Conservation (phyloP, 768 basidiomycete genomes). For the Tylopilus subfusipes region DNA sequence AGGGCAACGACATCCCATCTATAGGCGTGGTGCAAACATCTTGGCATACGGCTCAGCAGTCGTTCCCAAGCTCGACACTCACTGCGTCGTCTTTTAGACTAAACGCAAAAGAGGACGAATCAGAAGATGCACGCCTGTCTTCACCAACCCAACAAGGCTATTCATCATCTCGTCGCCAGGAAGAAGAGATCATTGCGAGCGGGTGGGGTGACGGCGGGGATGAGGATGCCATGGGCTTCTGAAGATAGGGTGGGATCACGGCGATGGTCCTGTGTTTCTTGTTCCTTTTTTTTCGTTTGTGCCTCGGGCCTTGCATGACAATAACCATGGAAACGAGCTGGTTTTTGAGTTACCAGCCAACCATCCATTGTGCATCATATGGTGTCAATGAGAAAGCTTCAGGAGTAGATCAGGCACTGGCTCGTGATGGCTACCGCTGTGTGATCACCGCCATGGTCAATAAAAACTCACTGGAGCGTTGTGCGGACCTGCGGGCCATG, state of each 20-base stretch:
- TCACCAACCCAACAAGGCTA: conserved; percentile 13
- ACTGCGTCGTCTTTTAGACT: conserved; percentile 23
- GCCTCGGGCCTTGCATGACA: conserved; percentile 12
- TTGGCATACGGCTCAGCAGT: conserved; percentile 51
- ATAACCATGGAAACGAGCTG: conserved; percentile 8
- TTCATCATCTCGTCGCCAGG: conserved; percentile 38
- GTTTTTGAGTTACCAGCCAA: conserved; percentile 10
- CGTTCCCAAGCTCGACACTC: conserved; percentile 14
- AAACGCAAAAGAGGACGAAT: conserved; percentile 17
- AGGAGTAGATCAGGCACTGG: too few relatives aligned
- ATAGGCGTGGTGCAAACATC: conserved; percentile 63
- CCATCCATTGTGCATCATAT: neutral
- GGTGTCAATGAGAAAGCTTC: neutral
- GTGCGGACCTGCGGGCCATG: too few relatives aligned
- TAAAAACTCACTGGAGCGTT: too few relatives aligned
- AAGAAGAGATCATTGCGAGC: conserved; percentile 61
- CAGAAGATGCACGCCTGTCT: conserved; percentile 25
- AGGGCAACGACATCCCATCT: conserved; percentile 63
- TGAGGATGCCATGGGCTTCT: conserved; percentile 75
- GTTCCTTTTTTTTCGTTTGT: conserved; percentile 12
- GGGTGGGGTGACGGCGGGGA: conserved; percentile 69
- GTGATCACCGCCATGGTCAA: too few relatives aligned
- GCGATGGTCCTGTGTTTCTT: conserved; percentile 1
- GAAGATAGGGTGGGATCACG: conserved; percentile 4
- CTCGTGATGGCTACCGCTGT: neutral